Base-by-base conservation (phyloP, 1,284 basidiomycete genomes). In the Ceratobasidium sp. region DNA sequence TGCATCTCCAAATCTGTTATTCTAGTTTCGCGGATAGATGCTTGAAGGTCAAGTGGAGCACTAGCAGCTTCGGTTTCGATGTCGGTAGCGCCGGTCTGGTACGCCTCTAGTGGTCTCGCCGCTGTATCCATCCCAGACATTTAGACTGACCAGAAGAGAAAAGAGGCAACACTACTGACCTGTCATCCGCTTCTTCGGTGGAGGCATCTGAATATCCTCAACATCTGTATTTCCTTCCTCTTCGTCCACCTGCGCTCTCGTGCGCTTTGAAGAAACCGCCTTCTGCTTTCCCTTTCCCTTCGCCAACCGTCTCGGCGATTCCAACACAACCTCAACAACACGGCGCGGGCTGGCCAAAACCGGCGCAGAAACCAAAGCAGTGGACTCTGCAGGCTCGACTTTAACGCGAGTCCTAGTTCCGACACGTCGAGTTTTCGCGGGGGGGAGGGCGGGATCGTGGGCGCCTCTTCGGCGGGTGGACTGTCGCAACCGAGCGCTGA, bases 311-410 rank as follows among this genome's bases (percentile, higher is more conserved):
- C 40, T 26, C 2, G 70, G 70, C 33, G 70, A 62, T 46, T 38
- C 20, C 12, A 74, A n/a, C 26, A 74, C 70, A 61, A 74, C 70
- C 70, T 74, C 70, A 42, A 64, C 28, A 74, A 62, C 70, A 38
- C 40, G 70, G 40, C 70, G 70, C 48, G 70, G 46, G 44, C 56
- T 74, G 17, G 59, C 26, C 9, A 66, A 15, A 44, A 17, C 20
- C 3, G 64, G 42, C 12, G 33, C 42, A 44, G 33, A 33, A 33
- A 33, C 1, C 33, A 33, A 33, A 33, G 33, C 33, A 33, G 33
- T 4, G 33, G 33, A 33, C 33, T 66, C 64, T 1, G 67, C 52
- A 15, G 59, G 59, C 48, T 74, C 70, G 15, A 20, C 42, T 59
- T 74, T 74, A 38, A 59, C 42, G 1, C 70, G 69, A 40, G 56